These are phyloP conservation scores for Recurvomyces mirabilis DNA, from an alignment of 495 filamentous ascomycete species.

Conservation along the genomic window DNA sequence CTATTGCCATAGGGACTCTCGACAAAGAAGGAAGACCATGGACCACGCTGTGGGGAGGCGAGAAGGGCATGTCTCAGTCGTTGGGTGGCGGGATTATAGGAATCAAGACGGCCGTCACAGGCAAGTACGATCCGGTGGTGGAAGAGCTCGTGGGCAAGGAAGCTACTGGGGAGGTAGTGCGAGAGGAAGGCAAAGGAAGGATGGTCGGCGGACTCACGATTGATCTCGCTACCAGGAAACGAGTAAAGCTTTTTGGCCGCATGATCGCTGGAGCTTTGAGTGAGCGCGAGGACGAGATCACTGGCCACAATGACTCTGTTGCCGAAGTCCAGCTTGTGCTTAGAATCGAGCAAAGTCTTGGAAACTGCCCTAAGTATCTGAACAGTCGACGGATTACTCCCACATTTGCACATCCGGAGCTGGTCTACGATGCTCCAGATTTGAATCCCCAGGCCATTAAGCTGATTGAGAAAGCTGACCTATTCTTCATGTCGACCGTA, in stretches of 20 bases:
- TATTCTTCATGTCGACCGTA: slow-evolving; percentile 64
- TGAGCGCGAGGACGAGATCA: slow-evolving; percentile 24
- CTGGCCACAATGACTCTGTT: slow-evolving; percentile 22
- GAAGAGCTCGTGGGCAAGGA: slow-evolving; percentile 38
- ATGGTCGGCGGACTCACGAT: slow-evolving; percentile 54
- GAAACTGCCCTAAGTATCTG: slow-evolving; percentile 62
- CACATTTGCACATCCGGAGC: slow-evolving; percentile 39
- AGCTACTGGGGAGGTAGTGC: slow-evolving; percentile 34
- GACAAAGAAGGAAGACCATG: slow-evolving; percentile 55
- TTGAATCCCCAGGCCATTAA: slow-evolving; percentile 40
- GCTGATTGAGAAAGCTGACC: slow-evolving; percentile 53
- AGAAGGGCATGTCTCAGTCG: slow-evolving; percentile 50
- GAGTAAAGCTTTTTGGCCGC: slow-evolving; percentile 57
- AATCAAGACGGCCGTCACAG: slow-evolving; percentile 47
- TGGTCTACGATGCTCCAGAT: slow-evolving; percentile 38
- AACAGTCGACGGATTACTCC: slow-evolving; percentile 56
- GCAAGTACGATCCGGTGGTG: slow-evolving; percentile 53
- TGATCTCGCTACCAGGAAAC: slow-evolving; percentile 51
- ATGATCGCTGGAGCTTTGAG: slow-evolving; percentile 47
- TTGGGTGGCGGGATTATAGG: slow-evolving; percentile 48
- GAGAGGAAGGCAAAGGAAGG: slow-evolving; percentile 26
- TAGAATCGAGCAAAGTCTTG: slow-evolving; percentile 55
- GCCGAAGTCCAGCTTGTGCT: slow-evolving; percentile 53
- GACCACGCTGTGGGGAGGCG: slow-evolving; percentile 65
- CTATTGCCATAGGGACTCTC: slow-evolving; percentile 59